phyloP scores from a whole-genome alignment of 805 yeast genomes.

The Ogataea chonburiensis region DNA sequence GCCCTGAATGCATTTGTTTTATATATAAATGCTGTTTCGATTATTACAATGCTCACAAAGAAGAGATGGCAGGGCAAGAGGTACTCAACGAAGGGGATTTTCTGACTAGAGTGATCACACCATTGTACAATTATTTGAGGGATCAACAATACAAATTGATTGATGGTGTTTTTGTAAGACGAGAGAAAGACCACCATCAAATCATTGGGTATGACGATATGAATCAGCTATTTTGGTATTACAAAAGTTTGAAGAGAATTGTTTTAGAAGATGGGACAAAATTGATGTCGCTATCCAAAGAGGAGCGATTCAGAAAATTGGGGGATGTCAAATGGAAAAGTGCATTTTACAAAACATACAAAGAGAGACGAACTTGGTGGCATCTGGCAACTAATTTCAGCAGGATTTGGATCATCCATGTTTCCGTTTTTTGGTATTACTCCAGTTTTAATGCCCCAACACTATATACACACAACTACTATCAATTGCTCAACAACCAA shows the following conservation, averaged over 20 bases:
- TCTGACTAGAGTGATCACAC: conserved; percentile 43
- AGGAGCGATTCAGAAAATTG: conserved; percentile 35
- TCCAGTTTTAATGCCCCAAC: conserved; percentile 51
- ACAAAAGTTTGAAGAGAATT: conserved; percentile 36
- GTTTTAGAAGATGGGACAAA: conserved; percentile 34
- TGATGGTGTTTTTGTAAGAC: conserved; percentile 57
- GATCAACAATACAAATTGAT: conserved; percentile 62
- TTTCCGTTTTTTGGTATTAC: conserved; percentile 51
- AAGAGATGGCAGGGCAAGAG: conserved; percentile 11
- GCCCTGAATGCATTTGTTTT: conserved; percentile 53
- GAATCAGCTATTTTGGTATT: conserved; percentile 52
- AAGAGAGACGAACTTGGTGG: conserved; percentile 49
- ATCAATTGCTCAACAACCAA: conserved; percentile 40
- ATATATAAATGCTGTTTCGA: conserved; percentile 57
- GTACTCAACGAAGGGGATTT: conserved; percentile 29
- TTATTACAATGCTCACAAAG: conserved; percentile 40
- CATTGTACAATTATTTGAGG: conserved; percentile 56
- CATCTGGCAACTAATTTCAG: conserved; percentile 50
- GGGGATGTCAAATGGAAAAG: conserved; percentile 41
- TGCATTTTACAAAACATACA: conserved; percentile 45
- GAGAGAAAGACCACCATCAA: conserved; percentile 66
- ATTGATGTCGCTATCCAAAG: conserved; percentile 31
- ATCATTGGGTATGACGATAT: conserved; percentile 58
- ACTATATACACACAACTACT: conserved; percentile 44
- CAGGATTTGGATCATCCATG: conserved; percentile 53